Evolutionary conservation across 2,329 filamentous ascomycete species (phyloP), one percentile per base, ranked within the genome.

Genomic region (Teratosphaeria gauchensis): DNA sequence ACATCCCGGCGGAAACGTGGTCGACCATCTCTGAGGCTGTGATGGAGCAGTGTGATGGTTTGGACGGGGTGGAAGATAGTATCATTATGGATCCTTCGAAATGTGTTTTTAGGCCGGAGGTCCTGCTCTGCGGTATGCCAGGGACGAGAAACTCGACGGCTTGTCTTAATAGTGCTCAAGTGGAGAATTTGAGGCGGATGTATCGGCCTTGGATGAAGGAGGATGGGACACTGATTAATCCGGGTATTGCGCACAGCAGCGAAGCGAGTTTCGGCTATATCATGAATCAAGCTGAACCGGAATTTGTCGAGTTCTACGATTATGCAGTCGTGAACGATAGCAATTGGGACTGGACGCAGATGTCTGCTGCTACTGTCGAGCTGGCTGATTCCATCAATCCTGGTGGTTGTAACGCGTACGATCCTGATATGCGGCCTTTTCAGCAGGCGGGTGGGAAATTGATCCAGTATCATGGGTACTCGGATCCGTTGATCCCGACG

Each of bases 351-450:
- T 53, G 52, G 52, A 35, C 33, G 33, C 14, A 9, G 8, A 35
- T 35, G 33, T 35, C 33, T 3, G 33, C 6, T 35, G 33, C 33
- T 2, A 35, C 33, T 32, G 66, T 75, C 48, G 63, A 70, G 24
- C 64, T 75, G 64, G 73, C 74, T 11, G 72, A 76, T 54, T 32
- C 53, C 1, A 48, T 71, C 14, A 65, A 82, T 60, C 78, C 80
- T 0, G 79, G 77, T 48, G 74, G 79, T 56, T 76, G 78, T 5
- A 77, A 76, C 4, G 80, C 79, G 1, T 73, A 71, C 63, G 72
- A 75, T 6, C 77, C 75, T 56, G 77, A 81, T 62, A 65, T 83
- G 3, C 73, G 74, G 0, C 65, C 71, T 0, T 82, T 79, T 71
- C 70, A 74, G 30, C 64, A 60, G 4, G 66, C 67, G 30, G 75